Evolutionary conservation across 2,329 filamentous ascomycete genomes (phyloP), one percentile per base, ranked within the genome.

Genomic region (Clarireedia sp.): DNA sequence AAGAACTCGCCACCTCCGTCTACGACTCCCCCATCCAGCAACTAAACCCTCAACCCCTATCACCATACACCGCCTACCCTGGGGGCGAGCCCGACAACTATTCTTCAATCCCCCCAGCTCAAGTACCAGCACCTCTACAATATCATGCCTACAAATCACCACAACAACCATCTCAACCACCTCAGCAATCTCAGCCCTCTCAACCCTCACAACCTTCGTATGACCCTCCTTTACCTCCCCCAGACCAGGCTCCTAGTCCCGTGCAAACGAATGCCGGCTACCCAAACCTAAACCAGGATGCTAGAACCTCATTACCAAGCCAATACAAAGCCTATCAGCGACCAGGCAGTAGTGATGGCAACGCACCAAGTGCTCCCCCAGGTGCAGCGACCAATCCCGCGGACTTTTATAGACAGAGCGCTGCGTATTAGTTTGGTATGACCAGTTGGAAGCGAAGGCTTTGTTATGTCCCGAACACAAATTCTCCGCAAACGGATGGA

Each of bases 1-100:
- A 91, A 70, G 88, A 92, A 71, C 75, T 92, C 47, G 85, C 87
- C 24, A 90, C 87, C 0, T 87, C 86, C 1, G 82, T 81, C 9
- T 91, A 90, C 66, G 86, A 90, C 69, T 87, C 86, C 3, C 87
- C 87, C 43, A 78, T 87, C 40, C 75, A 79, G 43, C 59, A 60
- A 44, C 66, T 77, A 75, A 29, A 71, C 67, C 59, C 72, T 72
- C 45, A 68, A 33, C 38, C 38, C 38, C 9, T 14, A 19, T 5
- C 38, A n/a, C 45, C 60, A 17, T 68, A 69, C 44, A 61, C 60
- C 26, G 59, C 60, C 23, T 68, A 67, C 44, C 63, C 63, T 7
- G 55, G 61, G 7, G 55, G 61, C 54, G 66, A 68, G 29, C 48
- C 23, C 14, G 66, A 68, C n/a, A 58, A 10, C 29, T 33, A 33